Conservation (phyloP, 192 early-diverging fungal species). For the Backusella tuberculispora region DNA sequence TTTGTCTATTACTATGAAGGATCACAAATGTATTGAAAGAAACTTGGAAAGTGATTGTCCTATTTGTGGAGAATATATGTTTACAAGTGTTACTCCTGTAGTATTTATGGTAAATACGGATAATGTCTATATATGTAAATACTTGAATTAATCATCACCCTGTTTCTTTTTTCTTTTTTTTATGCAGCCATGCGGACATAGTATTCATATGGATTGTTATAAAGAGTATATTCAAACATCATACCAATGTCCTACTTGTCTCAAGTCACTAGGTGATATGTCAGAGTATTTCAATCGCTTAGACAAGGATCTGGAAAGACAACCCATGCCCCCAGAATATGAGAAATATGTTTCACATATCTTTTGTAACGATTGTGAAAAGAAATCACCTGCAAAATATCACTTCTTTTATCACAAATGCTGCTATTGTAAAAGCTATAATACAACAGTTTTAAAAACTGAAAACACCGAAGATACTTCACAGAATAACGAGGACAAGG, state of each 20-base stretch:
- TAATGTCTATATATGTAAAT: neutral
- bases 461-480: conserved; percentile 24
- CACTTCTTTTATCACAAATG: conserved; percentile 99
- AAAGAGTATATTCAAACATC: conserved; percentile 84
- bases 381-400: conserved; percentile 80
- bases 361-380: conserved; percentile 96
- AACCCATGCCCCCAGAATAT: conserved; percentile 93
- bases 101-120: conserved; percentile 75
- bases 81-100: conserved; percentile 80
- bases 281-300: conserved; percentile 79
- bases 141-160: neutral
- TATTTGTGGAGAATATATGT: conserved; percentile 96
- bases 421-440: conserved; percentile 82
- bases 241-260: conserved; percentile 95
- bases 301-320: conserved; percentile 75
- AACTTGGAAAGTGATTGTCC: conserved; percentile 93
- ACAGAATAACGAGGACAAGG: neutral
- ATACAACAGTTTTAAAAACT: conserved; percentile 83
- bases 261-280: conserved; percentile 90
- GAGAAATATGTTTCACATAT: conserved; percentile 68
- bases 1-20: conserved; percentile 74
- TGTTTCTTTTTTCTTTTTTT: neutral
- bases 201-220: conserved; percentile 89
- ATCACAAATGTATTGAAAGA: conserved; percentile 91
- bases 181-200: conserved; percentile 83